phyloP scores from a whole-genome alignment of 164 flowering plant species.

The Chimonanthus praecox region DNA sequence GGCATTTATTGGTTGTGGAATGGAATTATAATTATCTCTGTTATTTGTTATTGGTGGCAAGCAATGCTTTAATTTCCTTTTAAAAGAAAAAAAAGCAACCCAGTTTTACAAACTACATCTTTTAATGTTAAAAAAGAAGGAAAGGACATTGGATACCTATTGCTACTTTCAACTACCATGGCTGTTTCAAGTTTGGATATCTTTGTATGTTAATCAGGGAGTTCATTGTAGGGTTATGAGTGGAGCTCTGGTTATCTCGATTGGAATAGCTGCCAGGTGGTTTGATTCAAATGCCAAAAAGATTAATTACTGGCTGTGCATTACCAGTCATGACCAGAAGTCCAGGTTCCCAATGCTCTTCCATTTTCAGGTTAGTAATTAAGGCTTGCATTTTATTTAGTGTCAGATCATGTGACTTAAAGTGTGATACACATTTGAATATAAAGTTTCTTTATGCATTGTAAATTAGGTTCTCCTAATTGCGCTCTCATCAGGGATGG shows the following conservation, averaged over 20 bases:
- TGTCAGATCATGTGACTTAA: slow-evolving; percentile 8
- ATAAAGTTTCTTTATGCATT: slow-evolving; percentile 7
- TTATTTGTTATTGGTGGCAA: too few species aligned
- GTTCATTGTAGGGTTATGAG: slow-evolving; percentile 49
- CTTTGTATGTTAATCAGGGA: not conserved
- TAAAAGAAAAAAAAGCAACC: too few species aligned
- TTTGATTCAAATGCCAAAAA: slow-evolving; percentile 42
- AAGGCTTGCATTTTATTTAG: not conserved
- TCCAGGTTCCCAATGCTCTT: slow-evolving; percentile 52
- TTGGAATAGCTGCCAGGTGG: slow-evolving; percentile 57
- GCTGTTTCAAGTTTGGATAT: not conserved
- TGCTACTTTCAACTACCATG: not conserved
- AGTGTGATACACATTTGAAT: not conserved
- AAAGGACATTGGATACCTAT: not conserved
- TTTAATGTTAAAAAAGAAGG: too few species aligned
- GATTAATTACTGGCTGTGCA: slow-evolving; percentile 47
- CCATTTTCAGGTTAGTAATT: slow-evolving; percentile 56
- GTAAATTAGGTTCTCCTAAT: slow-evolving; percentile 57
- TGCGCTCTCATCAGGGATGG: slow-evolving; percentile 75
- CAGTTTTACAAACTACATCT: not conserved
- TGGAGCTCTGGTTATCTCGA: slow-evolving; percentile 57
- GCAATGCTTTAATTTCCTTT: too few species aligned
- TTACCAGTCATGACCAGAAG: slow-evolving; percentile 31
- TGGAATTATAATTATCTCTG: too few species aligned
- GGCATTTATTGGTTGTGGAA: too few species aligned